Base-by-base conservation (phyloP, 805 yeast species). In the Grigorovia transvaalensis region DNA sequence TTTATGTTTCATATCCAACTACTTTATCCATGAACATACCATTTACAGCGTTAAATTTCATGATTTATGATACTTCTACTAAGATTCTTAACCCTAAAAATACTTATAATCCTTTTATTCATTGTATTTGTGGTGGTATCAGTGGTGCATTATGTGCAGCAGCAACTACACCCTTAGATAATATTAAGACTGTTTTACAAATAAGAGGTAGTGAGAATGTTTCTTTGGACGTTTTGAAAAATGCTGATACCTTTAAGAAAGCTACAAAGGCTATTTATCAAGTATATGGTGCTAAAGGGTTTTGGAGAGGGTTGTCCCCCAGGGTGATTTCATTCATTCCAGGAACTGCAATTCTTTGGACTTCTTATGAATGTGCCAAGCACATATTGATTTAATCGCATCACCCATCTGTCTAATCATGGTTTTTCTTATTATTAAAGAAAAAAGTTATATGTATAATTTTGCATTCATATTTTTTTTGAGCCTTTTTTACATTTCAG, bases 91-190 rank as follows among this genome's bases (percentile, higher is more conserved):
- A 93, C 65, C 97, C 98, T 1, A 67, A 76, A 40, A 80, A 83
- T 58, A 65, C 67, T 35, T 89, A 91, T 71, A 91, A 91, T 66
- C 98, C 99, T 45, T 77, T 89, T 59, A 76, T 84, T 50, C 99
- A 91, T 70, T 90, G 97, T 71, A 75, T 91, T 9, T 79, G 93
- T 57, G 99, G 99, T 58, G 95, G 93, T 51, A 71, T 90, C 19
- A 90, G 96, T 33, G 99, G 99, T 52, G 98, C 95, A 0, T 74
- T 86, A 13, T 96, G 97, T 38, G 96, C 97, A 6, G 98, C 96
- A 0, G 68, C 86, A 18, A 91, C 99, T 1, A 91, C 93, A 12
- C 99, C 99, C 2, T 74, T 91, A 56, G 99, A 91, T 67, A 93
- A 95, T 62, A 79, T 91, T 57, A 91, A 93, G 70, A 91, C 99